phyloP scores from a whole-genome alignment of 345 rosid genomes.

The Syzygium aromaticum region DNA sequence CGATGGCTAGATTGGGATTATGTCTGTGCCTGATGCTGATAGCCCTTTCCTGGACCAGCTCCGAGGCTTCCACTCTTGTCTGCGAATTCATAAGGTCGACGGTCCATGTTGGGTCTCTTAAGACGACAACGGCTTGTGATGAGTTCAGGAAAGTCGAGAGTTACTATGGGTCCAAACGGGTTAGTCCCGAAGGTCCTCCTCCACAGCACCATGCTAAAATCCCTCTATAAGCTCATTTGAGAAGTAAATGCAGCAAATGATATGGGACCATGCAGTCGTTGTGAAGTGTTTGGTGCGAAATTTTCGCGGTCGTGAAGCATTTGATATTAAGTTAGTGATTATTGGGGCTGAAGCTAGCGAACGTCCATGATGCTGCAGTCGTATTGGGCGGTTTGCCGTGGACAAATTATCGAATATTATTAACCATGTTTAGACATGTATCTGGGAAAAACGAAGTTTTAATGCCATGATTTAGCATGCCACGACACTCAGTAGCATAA shows the following conservation, averaged over 20 bases:
- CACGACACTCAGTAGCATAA: neutral
- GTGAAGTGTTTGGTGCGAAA: neutral
- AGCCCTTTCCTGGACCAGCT: neutral
- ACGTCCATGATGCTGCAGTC: neutral
- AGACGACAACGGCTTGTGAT: too few relatives aligned
- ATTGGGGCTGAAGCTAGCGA: neutral
- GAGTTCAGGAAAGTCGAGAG: neutral
- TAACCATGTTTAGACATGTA: neutral
- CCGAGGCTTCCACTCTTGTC: neutral
- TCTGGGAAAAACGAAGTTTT: neutral
- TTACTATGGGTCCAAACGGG: neutral
- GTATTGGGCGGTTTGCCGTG: neutral
- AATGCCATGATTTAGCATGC: neutral
- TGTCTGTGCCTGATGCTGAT: neutral
- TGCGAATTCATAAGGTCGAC: neutral
- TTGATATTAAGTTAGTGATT: neutral
- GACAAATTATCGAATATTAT: neutral
- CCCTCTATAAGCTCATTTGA: neutral
- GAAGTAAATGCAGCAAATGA: neutral
- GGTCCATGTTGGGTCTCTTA: neutral
- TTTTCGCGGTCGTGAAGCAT: neutral
- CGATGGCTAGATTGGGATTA: neutral
- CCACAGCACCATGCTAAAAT: neutral
- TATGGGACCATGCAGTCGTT: neutral
- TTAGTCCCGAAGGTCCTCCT: neutral